Conservation (phyloP, 148 eudicot genomes). For the Camellia japonica region DNA sequence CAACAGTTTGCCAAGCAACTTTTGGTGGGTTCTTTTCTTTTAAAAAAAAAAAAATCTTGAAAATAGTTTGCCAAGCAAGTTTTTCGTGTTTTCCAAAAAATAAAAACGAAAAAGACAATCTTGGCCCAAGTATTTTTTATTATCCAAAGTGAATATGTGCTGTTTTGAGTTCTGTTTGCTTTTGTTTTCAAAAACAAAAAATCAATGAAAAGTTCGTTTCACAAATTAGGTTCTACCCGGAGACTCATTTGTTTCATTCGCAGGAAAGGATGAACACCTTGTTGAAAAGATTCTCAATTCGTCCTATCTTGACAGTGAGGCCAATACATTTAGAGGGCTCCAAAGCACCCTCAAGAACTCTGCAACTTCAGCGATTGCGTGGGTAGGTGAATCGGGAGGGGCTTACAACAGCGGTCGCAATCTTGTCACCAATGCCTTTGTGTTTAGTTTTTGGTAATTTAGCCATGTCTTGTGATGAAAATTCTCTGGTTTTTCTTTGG, state of each 20-base stretch:
- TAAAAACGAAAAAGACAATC: not conserved
- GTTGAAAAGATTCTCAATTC: constrained; percentile 71
- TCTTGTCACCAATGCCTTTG: constrained; percentile 72
- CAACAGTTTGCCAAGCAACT: too few species aligned
- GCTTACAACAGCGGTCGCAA: constrained; percentile 86
- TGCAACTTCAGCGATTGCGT: constrained; percentile 47
- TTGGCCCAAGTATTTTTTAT: not conserved
- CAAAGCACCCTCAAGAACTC: constrained; percentile 42
- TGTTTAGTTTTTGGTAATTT: constrained; percentile 81
- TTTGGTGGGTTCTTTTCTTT: too few species aligned
- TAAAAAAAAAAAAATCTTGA: too few species aligned
- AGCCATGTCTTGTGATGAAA: not conserved
- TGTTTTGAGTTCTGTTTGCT: not conserved
- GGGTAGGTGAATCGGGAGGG: constrained; percentile 97
- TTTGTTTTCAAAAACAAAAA: too few species aligned
- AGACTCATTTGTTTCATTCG: not conserved
- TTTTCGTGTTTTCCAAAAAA: too few species aligned
- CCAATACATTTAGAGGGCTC: constrained; percentile 53
- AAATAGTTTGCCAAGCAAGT: too few species aligned
- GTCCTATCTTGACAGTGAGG: constrained; percentile 57
- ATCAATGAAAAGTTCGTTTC: too few species aligned
- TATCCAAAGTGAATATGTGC: not conserved
- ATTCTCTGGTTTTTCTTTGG: not conserved
- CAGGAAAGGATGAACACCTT: constrained; percentile 72
- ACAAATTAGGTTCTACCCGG: not conserved